Base-by-base conservation (phyloP, 1,284 basidiomycete species). In the Puccinia horiana region DNA sequence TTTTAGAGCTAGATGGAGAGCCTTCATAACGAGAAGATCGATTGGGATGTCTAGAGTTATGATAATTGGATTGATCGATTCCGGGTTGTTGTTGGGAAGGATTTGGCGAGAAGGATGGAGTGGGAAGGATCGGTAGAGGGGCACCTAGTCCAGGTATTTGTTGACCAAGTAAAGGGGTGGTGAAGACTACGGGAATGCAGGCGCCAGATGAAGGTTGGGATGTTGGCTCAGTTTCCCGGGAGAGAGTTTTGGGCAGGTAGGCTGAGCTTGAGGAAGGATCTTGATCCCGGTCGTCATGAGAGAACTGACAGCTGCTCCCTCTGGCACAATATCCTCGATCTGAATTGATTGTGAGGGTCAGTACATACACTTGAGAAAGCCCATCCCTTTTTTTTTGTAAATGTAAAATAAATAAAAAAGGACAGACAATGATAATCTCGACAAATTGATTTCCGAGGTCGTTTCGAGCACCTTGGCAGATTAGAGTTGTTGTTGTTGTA, bases 321-420 rank as follows among this genome's bases (percentile, higher is more conserved):
- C 69, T 72, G n/a, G 78, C 78, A 54, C 78, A 81, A 49, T 72
- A 81, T 4, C 78, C 78, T 61, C 78, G 78, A 47, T 73, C 78
- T 81, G 32, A 61, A 40, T 26, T 18, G 20, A 18, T n/a, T 40
- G 0, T 49, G 16, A 29, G 32, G 26, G n/a, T 35, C 18, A 42
- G 37, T 12, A 47, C 4, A 20, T n/a, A 54, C 16, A 44, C 35
- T 14, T 54, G 32, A 40, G 23, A 20, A 12, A 23, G 23, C 20
- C 4, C n/a, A n/a, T n/a, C n/a, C n/a, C n/a, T n/a, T n/a, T n/a
- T n/a, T n/a, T n/a, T n/a, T n/a, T n/a, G n/a, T n/a, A 47, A 32
- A 29, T 23, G 29, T n/a, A 40, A 29, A 23, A 58, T 32, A 40
- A 29, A 23, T 32, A 49, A 49, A 42, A 42, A 18, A 81, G 14